Conservation (phyloP, 352 stramenopile genomes). For the Phytophthora vignae region DNA sequence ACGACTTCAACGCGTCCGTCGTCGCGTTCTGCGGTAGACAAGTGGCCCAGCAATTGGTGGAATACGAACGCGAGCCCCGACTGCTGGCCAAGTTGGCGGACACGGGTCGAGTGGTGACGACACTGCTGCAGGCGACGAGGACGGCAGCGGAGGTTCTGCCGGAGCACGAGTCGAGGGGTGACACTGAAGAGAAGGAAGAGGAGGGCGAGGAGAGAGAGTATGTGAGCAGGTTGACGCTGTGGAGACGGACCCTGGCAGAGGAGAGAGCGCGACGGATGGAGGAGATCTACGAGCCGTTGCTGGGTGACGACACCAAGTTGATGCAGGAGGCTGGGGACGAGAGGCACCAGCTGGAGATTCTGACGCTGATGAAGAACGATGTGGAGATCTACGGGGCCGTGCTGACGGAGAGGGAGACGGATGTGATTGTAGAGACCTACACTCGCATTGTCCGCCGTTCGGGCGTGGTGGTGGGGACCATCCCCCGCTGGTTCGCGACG, state of each 20-base stretch:
- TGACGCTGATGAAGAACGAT: not conserved
- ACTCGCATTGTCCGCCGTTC: not conserved
- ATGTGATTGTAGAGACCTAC: not conserved
- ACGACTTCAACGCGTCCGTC: not conserved
- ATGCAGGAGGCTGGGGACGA: not conserved
- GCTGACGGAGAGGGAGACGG: conserved; percentile 1
- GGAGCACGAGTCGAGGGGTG: not conserved
- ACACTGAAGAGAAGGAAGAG: not conserved
- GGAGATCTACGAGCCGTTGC: not conserved
- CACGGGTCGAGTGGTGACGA: not conserved
- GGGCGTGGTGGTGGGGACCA: not conserved
- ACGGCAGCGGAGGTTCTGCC: not conserved
- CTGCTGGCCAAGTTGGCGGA: conserved; percentile 3
- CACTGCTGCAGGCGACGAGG: not conserved
- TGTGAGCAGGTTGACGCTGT: not conserved
- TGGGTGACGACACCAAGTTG: not conserved
- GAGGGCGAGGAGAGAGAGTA: not conserved
- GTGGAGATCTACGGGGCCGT: conserved; percentile 3
- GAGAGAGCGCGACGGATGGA: conserved; percentile 1
- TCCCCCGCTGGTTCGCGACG: conserved; percentile 3
- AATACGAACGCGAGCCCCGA: not conserved
- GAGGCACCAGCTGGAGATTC: not conserved
- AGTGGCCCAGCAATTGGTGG: not conserved
- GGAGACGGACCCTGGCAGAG: not conserved
- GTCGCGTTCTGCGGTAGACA: not conserved